Conservation (phyloP, 2,329 filamentous ascomycete genomes). For the Calonectria ilicicola region DNA sequence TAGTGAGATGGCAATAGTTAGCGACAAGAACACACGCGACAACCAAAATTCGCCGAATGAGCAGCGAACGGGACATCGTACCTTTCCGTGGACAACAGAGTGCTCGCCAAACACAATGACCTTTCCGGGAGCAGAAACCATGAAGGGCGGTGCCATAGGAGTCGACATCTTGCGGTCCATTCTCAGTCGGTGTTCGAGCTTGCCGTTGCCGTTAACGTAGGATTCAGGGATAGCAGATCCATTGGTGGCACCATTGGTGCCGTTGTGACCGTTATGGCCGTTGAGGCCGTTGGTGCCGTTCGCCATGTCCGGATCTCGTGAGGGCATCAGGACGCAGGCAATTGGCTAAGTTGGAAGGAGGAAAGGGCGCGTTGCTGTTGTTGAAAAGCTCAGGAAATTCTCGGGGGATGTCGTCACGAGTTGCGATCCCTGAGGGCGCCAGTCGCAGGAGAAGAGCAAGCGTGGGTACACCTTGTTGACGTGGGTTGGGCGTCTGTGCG, state of each 20-base stretch:
- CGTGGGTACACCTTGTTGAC: slow-evolving; percentile 30
- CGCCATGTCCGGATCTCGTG: slow-evolving; percentile 35
- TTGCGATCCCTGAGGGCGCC: slow-evolving; percentile 12
- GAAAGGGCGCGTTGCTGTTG: slow-evolving; percentile 24
- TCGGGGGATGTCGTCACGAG: slow-evolving; percentile 24
- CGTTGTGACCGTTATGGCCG: slow-evolving; percentile 22
- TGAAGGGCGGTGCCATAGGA: slow-evolving; percentile 87
- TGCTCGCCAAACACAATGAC: slow-evolving; percentile 99
- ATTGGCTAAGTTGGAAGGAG: slow-evolving; percentile 6
- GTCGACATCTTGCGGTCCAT: slow-evolving; percentile 69
- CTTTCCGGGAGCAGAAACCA: slow-evolving; percentile 98
- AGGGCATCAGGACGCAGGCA: slow-evolving; percentile 34
- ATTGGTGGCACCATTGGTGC: slow-evolving; percentile 24
- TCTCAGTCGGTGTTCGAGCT: slow-evolving; percentile 51
- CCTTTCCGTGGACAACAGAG: slow-evolving; percentile 97
- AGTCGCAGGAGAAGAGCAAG: slow-evolving; percentile 17
- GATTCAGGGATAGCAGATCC: slow-evolving; percentile 40
- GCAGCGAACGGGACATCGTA: slow-evolving; percentile 51
- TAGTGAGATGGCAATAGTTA: slow-evolving; percentile 49
- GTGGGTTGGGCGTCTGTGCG: slow-evolving; percentile 19
- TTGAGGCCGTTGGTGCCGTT: slow-evolving; percentile 39
- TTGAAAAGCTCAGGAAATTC: slow-evolving; percentile 5
- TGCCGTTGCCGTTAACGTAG: slow-evolving; percentile 51
- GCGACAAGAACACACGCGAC: slow-evolving; percentile 18
- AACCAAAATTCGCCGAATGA: not conserved